These are phyloP conservation scores for Citrus sinensis DNA, from an alignment of 345 rosid genomes.

Conservation along the genomic window DVS_A1.0 CM039167.1:2533001-2533500, in stretches of 20 bases:
- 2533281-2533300: not conserved
- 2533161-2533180: not conserved
- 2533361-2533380: not conserved
- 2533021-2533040: not conserved
- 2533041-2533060: not conserved
- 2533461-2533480: not conserved
- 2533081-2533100: not conserved
- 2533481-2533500: not conserved
- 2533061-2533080: not conserved
- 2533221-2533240: not conserved
- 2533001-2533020: not conserved
- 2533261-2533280: not conserved
- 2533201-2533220: not conserved
- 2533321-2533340: not conserved
- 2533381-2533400: not conserved
- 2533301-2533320: not conserved
- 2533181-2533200: not conserved
- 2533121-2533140: not conserved
- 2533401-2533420: not conserved
- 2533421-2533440: constrained; percentile 3
- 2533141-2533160: not conserved
- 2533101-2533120: not conserved
- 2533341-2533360: not conserved
- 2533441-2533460: not conserved
- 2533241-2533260: not conserved